Base-by-base conservation (phyloP, 805 yeast species). In the Kregervanrija delftensis region DNA sequence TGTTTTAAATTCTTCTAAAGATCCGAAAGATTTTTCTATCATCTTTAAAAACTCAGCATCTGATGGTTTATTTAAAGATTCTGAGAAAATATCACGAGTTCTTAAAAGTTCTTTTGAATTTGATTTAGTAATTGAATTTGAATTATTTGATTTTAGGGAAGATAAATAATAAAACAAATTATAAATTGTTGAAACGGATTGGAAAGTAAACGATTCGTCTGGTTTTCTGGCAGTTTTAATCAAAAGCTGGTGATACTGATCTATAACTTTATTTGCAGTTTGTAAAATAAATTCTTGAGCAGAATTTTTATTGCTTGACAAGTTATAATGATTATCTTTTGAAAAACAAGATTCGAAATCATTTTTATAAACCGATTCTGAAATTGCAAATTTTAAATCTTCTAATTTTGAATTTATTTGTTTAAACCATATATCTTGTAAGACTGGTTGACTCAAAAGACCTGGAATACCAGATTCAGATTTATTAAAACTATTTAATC, bases 1-100 rank as follows among this genome's bases (percentile, higher is more conserved):
- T 1, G 85, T 77, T 53, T 84, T 74, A 60, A 93, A 82, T 60
- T 88, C 95, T 12, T 74, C 77, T 9, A 87, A 49, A 0, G 90
- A 79, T 6, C 96, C 96, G 64, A 89, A 89, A 2, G 83, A 76
- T 36, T 71, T 66, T 15, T 65, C 64, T 28, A 86, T 69, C 66
- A 84, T 76, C 22, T 66, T 60, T 16, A 60, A 59, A 40, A 79
- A 63, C 12, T 51, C 52, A 11, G 50, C 52, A 30, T 48, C 47
- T 4, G 50, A 46, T n/a, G 58, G 58, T 11, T 15, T 9, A 44
- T 58, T 55, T n/a, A 28, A 9, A 31, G 55, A 60, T 59, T 47
- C 58, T 58, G 51, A 66, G 41, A 69, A 32, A 16, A 52, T 47
- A 33, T 54, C 55, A 13, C 64, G 59, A 4, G 56, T 56, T 41